Evolutionary conservation across 208 protist species (phyloP), one percentile per base, ranked within the genome.

Genomic region (Leishmania gerbilli): DNA sequence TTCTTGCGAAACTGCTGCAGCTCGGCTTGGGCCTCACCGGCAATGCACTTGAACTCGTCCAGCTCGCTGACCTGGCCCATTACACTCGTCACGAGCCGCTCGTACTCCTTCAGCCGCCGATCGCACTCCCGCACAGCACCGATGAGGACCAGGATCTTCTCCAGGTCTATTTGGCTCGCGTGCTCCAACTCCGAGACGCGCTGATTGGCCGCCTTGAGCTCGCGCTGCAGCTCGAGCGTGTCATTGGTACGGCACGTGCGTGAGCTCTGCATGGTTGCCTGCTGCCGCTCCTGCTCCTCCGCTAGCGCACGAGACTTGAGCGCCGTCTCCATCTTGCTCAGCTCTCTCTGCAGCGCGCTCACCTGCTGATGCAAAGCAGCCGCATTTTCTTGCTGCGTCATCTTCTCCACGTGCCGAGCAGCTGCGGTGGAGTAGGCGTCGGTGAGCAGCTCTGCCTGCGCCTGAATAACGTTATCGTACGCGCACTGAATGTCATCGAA

Each of bases 391-490:
- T 79, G 49, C 19, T 89, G 74, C 13, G 85, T 62, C 47, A 69
- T 58, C 27, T 84, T 83, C 62, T 62, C 58, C n/a, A 88, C 72
- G 24, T 88, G 42, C 19, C 82, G 67, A 40, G 76, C 51, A 11
- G 71, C 60, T 42, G 84, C 81, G 4, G 80, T 21, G 21, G 76
- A 60, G 79, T 92, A 90, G 40, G 89, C 83, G 56, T 93, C 86
- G 34, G 81, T 82, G n/a, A 95, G 83, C 60, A 92, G 79, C 81
- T 90, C 84, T 31, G 94, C 89, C 84, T 97, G 94, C 3, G 85
- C 87, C 81, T 95, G 90, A 62, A 97, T 90, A 62, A 91, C 94
- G 68, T 91, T 87, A 87, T 97, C 94, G 77, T 97, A 97, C 4
- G 90, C 94, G 34, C 86, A 82, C 55, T 88, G 85, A 51, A 97